phyloP scores from a whole-genome alignment of 2,329 filamentous ascomycete genomes.

The Thermothelomyces thermophilus region DNA sequence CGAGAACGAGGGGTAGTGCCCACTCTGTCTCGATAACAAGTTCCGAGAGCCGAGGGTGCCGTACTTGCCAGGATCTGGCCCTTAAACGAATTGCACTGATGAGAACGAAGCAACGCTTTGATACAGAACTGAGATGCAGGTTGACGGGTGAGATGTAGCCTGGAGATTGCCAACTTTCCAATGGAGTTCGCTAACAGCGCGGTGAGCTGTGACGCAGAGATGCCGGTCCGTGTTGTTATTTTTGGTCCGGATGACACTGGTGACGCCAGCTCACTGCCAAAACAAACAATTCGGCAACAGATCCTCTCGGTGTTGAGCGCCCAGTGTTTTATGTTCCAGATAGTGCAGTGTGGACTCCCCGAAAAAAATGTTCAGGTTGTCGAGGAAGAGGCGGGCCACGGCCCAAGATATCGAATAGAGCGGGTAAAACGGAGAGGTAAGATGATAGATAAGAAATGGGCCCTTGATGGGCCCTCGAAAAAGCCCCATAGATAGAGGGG shows the following conservation, averaged over 20 bases:
- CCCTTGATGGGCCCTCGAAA: neutral
- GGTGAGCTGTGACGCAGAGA: neutral
- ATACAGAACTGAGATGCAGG: too few relatives aligned
- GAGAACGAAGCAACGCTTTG: neutral
- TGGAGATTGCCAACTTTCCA: too few relatives aligned
- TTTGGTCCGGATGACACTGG: neutral
- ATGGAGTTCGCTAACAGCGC: too few relatives aligned
- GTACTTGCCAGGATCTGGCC: neutral
- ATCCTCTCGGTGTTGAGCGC: neutral
- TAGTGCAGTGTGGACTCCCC: too few relatives aligned
- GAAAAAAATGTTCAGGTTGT: too few relatives aligned
- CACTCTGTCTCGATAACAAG: too few relatives aligned
- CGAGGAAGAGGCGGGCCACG: neutral
- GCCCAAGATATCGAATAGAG: neutral
- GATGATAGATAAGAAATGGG: constrained; percentile 4
- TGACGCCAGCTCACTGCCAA: neutral
- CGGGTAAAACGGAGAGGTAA: constrained; percentile 5
- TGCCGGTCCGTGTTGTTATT: neutral
- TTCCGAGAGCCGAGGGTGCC: too few relatives aligned
- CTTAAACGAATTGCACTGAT: neutral
- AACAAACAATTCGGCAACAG: neutral
- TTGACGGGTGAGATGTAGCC: too few relatives aligned
- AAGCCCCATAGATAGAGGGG: constrained; percentile 6
- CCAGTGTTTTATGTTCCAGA: too few relatives aligned
- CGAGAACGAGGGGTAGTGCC: neutral